Evolutionary conservation across 345 rosid species (phyloP).

Genomic region (Citrus maxima): DNA sequence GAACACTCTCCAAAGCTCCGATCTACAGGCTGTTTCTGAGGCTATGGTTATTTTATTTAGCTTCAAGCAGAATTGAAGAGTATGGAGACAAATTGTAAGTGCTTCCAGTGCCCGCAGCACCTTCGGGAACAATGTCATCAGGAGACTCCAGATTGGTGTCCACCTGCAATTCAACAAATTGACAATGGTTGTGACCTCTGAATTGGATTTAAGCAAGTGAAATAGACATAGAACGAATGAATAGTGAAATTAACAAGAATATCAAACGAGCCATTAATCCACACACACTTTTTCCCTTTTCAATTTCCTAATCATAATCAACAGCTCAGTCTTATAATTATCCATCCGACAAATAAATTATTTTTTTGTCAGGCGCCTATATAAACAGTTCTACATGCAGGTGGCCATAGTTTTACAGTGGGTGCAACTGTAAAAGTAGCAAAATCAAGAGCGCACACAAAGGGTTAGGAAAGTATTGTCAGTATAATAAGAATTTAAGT

Average conservation of each 20-base stretch:
- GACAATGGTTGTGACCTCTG: background rate
- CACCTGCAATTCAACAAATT: conserved; percentile 40
- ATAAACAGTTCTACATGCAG: background rate
- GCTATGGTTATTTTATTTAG: conserved; percentile 33
- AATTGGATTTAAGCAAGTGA: background rate
- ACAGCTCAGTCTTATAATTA: background rate
- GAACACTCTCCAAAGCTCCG: background rate
- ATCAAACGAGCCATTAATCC: background rate
- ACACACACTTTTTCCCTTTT: background rate
- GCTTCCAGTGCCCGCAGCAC: conserved; percentile 54
- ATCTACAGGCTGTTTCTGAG: background rate
- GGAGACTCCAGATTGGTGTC: conserved; percentile 81
- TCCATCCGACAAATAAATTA: background rate
- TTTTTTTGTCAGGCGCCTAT: background rate
- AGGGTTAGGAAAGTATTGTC: background rate
- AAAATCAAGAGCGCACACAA: background rate
- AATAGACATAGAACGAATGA: background rate
- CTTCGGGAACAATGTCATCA: conserved; percentile 54
- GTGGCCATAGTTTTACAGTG: background rate
- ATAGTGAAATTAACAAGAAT: background rate
- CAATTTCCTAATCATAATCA: background rate
- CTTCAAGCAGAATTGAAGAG: conserved; percentile 71
- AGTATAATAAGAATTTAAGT: background rate
- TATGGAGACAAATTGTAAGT: conserved; percentile 64
- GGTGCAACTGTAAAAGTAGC: background rate